Evolutionary conservation across 2,329 filamentous ascomycete species (phyloP).

Genomic region (Fusarium sp.): DNA sequence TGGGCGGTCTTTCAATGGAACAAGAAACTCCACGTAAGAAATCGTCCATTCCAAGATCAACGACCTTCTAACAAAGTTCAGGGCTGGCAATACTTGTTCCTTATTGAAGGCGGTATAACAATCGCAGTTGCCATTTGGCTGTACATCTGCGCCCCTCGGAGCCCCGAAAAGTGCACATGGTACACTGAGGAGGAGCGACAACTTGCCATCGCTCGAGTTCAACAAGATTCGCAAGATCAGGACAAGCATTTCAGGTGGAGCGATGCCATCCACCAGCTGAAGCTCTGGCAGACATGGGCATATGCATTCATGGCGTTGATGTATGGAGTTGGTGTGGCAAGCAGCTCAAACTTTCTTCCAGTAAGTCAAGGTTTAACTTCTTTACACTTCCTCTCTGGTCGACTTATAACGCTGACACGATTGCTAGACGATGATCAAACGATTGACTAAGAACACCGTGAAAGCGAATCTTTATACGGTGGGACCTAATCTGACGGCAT

Average conservation of each 20-base stretch:
- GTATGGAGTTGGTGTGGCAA: background rate
- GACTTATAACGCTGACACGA: background rate
- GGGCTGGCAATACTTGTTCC: too few relatives aligned
- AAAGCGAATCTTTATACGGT: background rate
- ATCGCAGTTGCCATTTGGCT: too few relatives aligned
- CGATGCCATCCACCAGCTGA: background rate
- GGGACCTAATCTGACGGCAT: background rate
- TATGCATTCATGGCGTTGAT: background rate
- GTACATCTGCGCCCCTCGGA: too few relatives aligned
- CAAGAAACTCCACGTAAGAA: too few relatives aligned
- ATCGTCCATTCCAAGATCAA: too few relatives aligned
- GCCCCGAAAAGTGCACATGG: too few relatives aligned
- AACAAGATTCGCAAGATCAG: too few relatives aligned
- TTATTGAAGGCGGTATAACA: too few relatives aligned
- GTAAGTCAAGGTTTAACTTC: background rate
- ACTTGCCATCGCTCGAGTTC: too few relatives aligned
- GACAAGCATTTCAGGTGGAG: background rate
- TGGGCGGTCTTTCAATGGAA: background rate
- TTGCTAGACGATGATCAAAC: background rate
- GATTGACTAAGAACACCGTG: background rate
- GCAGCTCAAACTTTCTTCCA: conserved; percentile 1
- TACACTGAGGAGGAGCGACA: too few relatives aligned
- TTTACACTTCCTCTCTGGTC: background rate
- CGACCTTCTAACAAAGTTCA: too few relatives aligned
- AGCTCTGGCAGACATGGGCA: conserved; percentile 1